phyloP scores from a whole-genome alignment of 2,329 filamentous ascomycete genomes.

The Knufia fluminis region DNA sequence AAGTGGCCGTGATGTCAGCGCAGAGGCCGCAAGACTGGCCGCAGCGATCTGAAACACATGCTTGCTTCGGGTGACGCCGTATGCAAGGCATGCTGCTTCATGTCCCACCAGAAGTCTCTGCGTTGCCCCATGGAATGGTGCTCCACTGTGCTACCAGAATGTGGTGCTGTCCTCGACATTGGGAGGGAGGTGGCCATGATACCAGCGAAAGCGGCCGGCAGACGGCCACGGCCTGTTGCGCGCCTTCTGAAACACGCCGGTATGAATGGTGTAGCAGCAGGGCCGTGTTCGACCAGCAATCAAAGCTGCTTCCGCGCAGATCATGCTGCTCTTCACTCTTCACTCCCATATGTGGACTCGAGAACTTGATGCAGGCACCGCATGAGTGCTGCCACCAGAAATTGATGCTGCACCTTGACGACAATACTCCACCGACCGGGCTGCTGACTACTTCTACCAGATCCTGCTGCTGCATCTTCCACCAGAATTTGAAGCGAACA shows the following conservation, averaged over 20 bases:
- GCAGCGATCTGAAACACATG: conserved; percentile 3
- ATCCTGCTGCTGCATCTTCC: conserved; percentile 3
- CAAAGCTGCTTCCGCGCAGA: neutral
- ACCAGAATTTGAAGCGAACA: neutral
- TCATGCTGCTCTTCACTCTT: too few species aligned
- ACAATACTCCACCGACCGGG: neutral
- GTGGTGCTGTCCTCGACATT: conserved; percentile 2
- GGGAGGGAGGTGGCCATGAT: conserved; percentile 2
- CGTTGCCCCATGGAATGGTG: conserved; percentile 1
- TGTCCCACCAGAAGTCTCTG: conserved; percentile 1
- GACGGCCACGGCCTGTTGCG: neutral
- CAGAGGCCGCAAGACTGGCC: conserved; percentile 2
- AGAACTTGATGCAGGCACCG: neutral
- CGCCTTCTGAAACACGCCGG: conserved; percentile 1
- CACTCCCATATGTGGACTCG: too few species aligned
- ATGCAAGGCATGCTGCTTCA: conserved; percentile 1
- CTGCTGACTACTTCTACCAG: conserved; percentile 1
- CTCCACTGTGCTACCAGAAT: conserved; percentile 3
- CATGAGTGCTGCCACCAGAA: conserved; percentile 1
- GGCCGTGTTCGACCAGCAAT: conserved; percentile 2
- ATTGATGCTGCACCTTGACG: neutral
- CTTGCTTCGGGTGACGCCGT: conserved; percentile 2
- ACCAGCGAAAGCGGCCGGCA: conserved; percentile 1
- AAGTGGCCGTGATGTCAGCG: conserved; percentile 2
- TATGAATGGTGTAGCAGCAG: conserved; percentile 2